These are phyloP conservation scores for Hemisphaericaspora xylofermentans DNA, from an alignment of 1,139 yeast genomes.

Conservation along the genomic window DNA sequence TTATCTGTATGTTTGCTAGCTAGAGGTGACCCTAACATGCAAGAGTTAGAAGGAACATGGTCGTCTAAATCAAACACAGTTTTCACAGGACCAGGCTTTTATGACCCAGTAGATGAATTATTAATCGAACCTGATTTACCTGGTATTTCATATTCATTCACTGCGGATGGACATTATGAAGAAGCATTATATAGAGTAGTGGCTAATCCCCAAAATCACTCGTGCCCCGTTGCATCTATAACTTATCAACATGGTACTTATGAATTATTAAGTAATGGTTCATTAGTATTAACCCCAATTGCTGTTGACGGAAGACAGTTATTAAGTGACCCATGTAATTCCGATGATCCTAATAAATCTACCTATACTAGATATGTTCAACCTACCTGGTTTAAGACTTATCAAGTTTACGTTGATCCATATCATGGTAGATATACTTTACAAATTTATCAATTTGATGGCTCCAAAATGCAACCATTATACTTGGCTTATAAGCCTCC, in stretches of 20 bases:
- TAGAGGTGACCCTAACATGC: slow-evolving; percentile 28
- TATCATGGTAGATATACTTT: slow-evolving; percentile 83
- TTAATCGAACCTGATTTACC: slow-evolving; percentile 94
- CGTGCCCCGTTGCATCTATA: slow-evolving; percentile 79
- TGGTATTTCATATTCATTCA: slow-evolving; percentile 89
- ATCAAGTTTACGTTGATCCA: slow-evolving; percentile 60
- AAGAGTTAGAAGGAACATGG: slow-evolving; percentile 85
- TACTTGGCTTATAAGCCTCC: slow-evolving; percentile 93
- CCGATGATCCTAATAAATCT: slow-evolving; percentile 43
- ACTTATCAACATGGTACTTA: slow-evolving; percentile 90
- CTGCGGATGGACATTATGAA: slow-evolving; percentile 87
- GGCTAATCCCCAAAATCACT: slow-evolving; percentile 69
- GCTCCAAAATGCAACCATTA: slow-evolving; percentile 79
- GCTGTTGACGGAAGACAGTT: slow-evolving; percentile 92
- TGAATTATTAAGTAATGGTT: slow-evolving; percentile 60
- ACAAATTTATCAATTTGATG: slow-evolving; percentile 78
- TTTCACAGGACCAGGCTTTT: slow-evolving; percentile 95
- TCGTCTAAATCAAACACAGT: slow-evolving; percentile 89
- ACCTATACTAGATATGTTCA: slow-evolving; percentile 72
- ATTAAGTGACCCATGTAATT: slow-evolving; percentile 77
- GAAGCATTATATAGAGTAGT: slow-evolving; percentile 82
- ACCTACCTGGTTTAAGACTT: slow-evolving; percentile 58
- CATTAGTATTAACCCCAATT: slow-evolving; percentile 68
- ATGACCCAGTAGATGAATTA: slow-evolving; percentile 92
- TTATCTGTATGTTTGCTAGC: background rate